Evolutionary conservation across 2,329 filamentous ascomycete species (phyloP), one percentile per base, ranked within the genome.

Genomic region (Simplicillium aogashimaense): DNA sequence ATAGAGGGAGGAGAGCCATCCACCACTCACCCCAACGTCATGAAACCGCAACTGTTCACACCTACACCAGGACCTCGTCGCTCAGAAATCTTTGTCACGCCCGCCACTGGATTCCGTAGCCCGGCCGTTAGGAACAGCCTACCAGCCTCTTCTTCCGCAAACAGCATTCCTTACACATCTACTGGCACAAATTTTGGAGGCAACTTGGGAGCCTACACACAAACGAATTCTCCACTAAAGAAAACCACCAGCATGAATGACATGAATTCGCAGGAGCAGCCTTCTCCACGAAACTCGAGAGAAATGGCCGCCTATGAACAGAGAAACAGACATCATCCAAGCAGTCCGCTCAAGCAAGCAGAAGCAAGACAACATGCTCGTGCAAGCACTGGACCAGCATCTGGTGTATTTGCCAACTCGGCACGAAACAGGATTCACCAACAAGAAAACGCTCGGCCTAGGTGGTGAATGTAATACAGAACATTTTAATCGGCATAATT

Each of bases 221-320:
- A 94, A 57, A 79, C 80, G 6, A 83, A 81, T 32, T 94, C 86
- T 10, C 90, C 90, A 0, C 60, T 97, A 11, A 83, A 87, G 52
- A 95, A 94, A 57, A 72, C 84, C 2, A 67, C 67, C 12, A 78
- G 78, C 68, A 50, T 86, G 65, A 60, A 76, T 60, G 60, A 84
- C 42, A 66, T 78, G 34, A 65, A 68, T 49, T 54, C 49, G 12
- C 60, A 53, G 9, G 60, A 61, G 17, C 53, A 56, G 7, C 47
- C 54, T 7, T 72, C 72, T 30, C 76, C 76, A 2, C 66, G 71
- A 34, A 81, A 78, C 50, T 77, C 74, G 4, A 66, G 72, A 32
- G 76, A 81, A 51, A 76, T 80, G 72, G 77, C 76, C 2, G 70
- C 70, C 4, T 56, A 69, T 14, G 75, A 78, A 53, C 73, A 78